Evolutionary conservation across 768 basidiomycete species (phyloP).

Genomic region (Phylloporus rhodoxanthus): DNA sequence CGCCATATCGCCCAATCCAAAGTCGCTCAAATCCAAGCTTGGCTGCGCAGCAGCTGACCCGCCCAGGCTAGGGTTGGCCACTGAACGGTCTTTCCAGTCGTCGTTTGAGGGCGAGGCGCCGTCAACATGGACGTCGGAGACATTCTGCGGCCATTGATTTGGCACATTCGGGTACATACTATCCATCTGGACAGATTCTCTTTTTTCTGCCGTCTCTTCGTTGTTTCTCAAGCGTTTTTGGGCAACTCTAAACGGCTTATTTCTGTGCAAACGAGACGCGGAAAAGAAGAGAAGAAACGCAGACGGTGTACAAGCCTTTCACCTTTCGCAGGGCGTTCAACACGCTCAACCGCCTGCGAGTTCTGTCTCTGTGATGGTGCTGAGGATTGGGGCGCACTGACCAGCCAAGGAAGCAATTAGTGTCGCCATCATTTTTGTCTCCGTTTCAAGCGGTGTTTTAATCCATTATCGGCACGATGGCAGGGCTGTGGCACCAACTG

Average conservation of each 20-base stretch:
- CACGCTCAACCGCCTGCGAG: slow-evolving; percentile 35
- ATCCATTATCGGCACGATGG: slow-evolving; percentile 25
- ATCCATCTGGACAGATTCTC: slow-evolving; percentile 37
- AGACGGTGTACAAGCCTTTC: slow-evolving; percentile 37
- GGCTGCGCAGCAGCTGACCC: slow-evolving; percentile 30
- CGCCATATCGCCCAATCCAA: slow-evolving; percentile 38
- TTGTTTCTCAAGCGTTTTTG: slow-evolving; percentile 37
- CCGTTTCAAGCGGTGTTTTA: slow-evolving; percentile 24
- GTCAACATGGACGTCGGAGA: slow-evolving; percentile 32
- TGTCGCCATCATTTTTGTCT: slow-evolving; percentile 23
- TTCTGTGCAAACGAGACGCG: slow-evolving; percentile 38
- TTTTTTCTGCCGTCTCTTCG: slow-evolving; percentile 35
- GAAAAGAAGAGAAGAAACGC: slow-evolving; percentile 33
- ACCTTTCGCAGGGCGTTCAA: slow-evolving; percentile 34
- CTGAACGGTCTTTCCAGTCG: slow-evolving; percentile 37
- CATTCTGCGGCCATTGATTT: slow-evolving; percentile 37
- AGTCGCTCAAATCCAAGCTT: slow-evolving; percentile 39
- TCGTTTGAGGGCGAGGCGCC: slow-evolving; percentile 27
- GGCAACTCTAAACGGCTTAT: slow-evolving; percentile 42
- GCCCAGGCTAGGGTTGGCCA: slow-evolving; percentile 19
- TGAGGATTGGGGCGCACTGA: slow-evolving; percentile 33
- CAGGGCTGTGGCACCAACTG: slow-evolving; percentile 10
- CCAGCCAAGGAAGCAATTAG: slow-evolving; percentile 24
- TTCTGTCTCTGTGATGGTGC: slow-evolving; percentile 37
- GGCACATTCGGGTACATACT: slow-evolving; percentile 44